Base-by-base conservation (phyloP, 2,329 filamentous ascomycete species). In the Venturia aucupariae region DNA sequence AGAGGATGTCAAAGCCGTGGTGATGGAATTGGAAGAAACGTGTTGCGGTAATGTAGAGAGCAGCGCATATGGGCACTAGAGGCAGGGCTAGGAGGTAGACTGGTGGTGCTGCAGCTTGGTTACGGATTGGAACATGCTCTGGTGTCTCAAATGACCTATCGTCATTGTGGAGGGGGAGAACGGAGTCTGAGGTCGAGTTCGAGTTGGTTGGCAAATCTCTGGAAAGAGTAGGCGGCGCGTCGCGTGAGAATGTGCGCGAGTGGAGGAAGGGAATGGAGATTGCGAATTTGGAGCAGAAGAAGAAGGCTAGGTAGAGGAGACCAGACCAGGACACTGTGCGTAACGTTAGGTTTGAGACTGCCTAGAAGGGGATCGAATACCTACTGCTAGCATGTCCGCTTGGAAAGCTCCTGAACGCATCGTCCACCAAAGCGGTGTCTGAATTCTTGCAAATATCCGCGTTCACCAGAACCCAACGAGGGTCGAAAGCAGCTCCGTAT, bases 11-110 rank as follows among this genome's bases (percentile, higher is more conserved):
- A 73, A 96, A 93, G n/a, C 88, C 92, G 73, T 93, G 90, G 75
- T 97, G 93, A 46, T 90, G 86, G 77, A 88, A 95, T 74, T 97
- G 88, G 66, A 88, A 92, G 83, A 88, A 97, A 13, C 93, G 88
- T 1, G 90, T 93, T 35, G 87, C 85, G n/a, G 88, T 82, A 67
- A 97, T 89, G 77, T 92, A 96, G 67, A 92, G 83, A 5, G 92
- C 88, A 1, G 84, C 79, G 65, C 86, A 88, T 68, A 92, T 83
- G 2, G 92, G 92, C 1, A 90, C 75, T 22, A 91, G 78, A 2
- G 86, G 82, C 41, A 93, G 74, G 55, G 87, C 78, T 15, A 96
- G 80, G 2, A 94, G 85, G 71, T 91, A 93, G 8, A 92, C 78
- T 0, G 92, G 92, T 0, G 92, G 91, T 0, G 92, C 89, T 1